Percentiles rank a stretch among this genome's conserved stretches.
phyloP scores from a whole-genome alignment of 2,329 filamentous ascomycete species.

The Phaeoacremonium minimum region DNA sequence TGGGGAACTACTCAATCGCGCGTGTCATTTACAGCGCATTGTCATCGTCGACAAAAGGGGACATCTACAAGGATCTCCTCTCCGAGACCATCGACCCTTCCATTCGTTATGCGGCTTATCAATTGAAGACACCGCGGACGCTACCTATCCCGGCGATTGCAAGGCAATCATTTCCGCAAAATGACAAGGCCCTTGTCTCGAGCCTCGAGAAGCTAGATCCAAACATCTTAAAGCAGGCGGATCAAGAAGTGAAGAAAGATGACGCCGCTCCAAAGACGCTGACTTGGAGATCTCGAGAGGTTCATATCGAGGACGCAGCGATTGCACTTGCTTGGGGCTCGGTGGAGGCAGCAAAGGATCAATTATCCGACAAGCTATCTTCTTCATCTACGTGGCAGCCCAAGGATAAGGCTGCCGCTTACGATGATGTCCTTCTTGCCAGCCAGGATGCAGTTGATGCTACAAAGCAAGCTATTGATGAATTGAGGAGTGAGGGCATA shows the following conservation, averaged over 20 bases:
- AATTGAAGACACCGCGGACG: slow-evolving; percentile 81
- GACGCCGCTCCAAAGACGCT: slow-evolving; percentile 63
- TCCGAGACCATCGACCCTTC: slow-evolving; percentile 86
- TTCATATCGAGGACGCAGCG: slow-evolving; percentile 86
- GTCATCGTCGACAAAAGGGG: slow-evolving; percentile 54
- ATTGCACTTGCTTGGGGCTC: slow-evolving; percentile 80
- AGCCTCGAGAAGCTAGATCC: slow-evolving; percentile 69
- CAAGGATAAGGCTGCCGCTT: slow-evolving; percentile 75
- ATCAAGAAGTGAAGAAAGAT: slow-evolving; percentile 42
- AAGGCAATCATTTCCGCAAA: slow-evolving; percentile 69
- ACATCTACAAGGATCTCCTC: slow-evolving; percentile 81
- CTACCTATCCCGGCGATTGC: slow-evolving; percentile 76
- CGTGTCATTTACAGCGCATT: slow-evolving; percentile 81
- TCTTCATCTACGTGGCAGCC: slow-evolving; percentile 38
- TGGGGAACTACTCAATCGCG: slow-evolving; percentile 71
- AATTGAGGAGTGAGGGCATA: slow-evolving; percentile 77
- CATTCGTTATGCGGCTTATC: slow-evolving; percentile 91
- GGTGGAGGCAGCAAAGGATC: slow-evolving; percentile 51
- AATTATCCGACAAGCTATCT: slow-evolving; percentile 42
- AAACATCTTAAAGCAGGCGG: slow-evolving; percentile 57
- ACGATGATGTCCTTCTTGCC: slow-evolving; percentile 84
- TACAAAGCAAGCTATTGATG: slow-evolving; percentile 89
- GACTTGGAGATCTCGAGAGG: slow-evolving; percentile 79
- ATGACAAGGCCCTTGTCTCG: slow-evolving; percentile 56
- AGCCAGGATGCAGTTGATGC: slow-evolving; percentile 94